A percentile compares a stretch with the other conserved stretches of the same genome.
phyloP scores from a whole-genome alignment of 805 yeast genomes.

The Metahyphopichia silvanorum region DNA sequence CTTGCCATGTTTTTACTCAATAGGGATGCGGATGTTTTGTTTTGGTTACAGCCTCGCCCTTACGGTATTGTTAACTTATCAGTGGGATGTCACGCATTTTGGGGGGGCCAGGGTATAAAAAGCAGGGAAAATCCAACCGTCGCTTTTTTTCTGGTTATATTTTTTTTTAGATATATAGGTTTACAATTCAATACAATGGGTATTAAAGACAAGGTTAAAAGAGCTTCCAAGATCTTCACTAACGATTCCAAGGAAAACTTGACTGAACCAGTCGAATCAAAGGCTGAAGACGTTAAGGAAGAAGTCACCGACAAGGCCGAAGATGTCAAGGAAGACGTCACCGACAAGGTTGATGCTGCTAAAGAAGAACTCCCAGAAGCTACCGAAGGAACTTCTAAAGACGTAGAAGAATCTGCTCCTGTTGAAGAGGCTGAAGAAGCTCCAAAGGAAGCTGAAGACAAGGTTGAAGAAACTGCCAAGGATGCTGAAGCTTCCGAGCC shows the following conservation, averaged over 20 bases:
- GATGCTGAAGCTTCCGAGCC: slow-evolving; percentile 5
- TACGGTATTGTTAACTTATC: no score
- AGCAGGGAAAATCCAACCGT: no score
- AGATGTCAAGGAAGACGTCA: slow-evolving; percentile 1
- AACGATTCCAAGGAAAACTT: slow-evolving; percentile 24
- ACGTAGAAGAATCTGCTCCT: slow-evolving; percentile 4
- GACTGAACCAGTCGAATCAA: slow-evolving; percentile 2
- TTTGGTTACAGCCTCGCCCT: no score
- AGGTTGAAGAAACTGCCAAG: slow-evolving; percentile 2
- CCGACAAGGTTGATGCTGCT: slow-evolving; percentile 3
- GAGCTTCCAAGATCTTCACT: slow-evolving; percentile 34
- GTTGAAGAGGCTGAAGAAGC: slow-evolving; percentile 5
- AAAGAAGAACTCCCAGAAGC: slow-evolving; percentile 4
- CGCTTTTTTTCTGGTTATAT: no score
- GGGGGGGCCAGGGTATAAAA: no score
- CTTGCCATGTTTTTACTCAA: no score
- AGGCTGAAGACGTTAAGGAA: slow-evolving; percentile 4
- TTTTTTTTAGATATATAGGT: neutral
- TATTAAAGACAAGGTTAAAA: slow-evolving; percentile 35
- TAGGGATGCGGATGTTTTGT: no score
- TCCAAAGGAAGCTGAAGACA: slow-evolving; percentile 3
- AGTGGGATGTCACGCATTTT: no score
- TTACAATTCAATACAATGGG: slow-evolving; percentile 20
- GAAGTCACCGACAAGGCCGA: slow-evolving; percentile 4
- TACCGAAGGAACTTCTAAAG: slow-evolving; percentile 8